Evolutionary conservation across 257 asterid genomes (phyloP).

Genomic region (Gentiana straminea): DNA sequence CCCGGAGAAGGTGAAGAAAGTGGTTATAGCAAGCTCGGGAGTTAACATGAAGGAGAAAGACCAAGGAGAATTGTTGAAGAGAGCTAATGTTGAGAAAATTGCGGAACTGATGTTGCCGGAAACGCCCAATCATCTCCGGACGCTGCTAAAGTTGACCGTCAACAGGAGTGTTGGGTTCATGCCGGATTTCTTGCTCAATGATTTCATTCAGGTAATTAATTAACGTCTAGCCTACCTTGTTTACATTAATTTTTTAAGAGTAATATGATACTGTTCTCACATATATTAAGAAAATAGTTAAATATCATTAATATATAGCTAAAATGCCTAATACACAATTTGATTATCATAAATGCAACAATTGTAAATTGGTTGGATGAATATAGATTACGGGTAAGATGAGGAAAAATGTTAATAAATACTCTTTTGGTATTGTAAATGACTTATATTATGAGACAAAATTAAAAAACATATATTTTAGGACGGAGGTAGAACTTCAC

Average conservation of each 20-base stretch:
- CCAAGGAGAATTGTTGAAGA: constrained; percentile 29
- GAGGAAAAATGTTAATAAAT: no score
- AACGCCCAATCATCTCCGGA: constrained; percentile 28
- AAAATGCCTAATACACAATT: no score
- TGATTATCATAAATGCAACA: no score
- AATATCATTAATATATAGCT: no score
- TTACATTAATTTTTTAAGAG: background rate
- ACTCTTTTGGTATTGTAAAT: no score
- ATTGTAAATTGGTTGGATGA: no score
- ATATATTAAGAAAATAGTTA: no score
- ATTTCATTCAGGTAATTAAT: constrained; percentile 32
- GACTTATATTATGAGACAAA: no score
- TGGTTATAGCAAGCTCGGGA: constrained; percentile 79
- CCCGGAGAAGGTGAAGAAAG: constrained; percentile 75
- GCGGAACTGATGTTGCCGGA: constrained; percentile 57
- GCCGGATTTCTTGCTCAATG: constrained; percentile 60
- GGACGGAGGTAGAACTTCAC: background rate
- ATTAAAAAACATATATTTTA: background rate
- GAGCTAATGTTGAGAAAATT: constrained; percentile 30
- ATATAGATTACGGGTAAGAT: no score
- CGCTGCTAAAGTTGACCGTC: constrained; percentile 22
- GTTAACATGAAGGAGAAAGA: constrained; percentile 47
- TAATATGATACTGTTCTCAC: no score
- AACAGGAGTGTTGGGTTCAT: constrained; percentile 20
- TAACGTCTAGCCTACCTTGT: background rate